These are phyloP conservation scores for Camelina hispida DNA, from an alignment of 345 rosid genomes.

Conservation along the genomic window DNA sequence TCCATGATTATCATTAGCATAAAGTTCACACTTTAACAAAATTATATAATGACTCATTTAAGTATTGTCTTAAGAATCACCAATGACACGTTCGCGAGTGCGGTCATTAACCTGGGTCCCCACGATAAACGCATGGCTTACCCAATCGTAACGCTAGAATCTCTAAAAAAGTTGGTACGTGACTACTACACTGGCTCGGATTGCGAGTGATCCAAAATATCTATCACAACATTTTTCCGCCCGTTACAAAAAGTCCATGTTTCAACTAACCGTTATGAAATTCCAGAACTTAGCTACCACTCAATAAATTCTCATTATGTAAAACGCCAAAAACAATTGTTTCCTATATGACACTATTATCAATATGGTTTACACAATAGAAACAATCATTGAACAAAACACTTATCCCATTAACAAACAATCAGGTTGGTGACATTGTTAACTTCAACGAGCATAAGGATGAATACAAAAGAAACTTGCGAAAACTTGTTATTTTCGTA, in stretches of 20 bases:
- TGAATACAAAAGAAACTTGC: too few species aligned
- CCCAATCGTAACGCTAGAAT: neutral
- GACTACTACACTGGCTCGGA: neutral
- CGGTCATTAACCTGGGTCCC: neutral
- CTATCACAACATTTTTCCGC: constrained; percentile 7
- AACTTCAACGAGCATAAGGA: too few species aligned
- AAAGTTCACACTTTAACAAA: neutral
- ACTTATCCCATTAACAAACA: too few species aligned
- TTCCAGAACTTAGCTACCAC: neutral
- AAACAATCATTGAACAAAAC: too few species aligned
- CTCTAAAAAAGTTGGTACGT: neutral
- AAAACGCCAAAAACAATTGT: too few species aligned
- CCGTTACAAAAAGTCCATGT: constrained; percentile 33
- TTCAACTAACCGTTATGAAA: constrained; percentile 34
- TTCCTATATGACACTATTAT: too few species aligned
- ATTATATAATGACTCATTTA: neutral
- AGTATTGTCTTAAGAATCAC: neutral
- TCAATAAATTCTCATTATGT: constrained; percentile 10
- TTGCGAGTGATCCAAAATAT: constrained; percentile 8
- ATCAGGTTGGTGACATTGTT: too few species aligned
- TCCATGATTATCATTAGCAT: constrained; percentile 3
- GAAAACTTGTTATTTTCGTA: too few species aligned
- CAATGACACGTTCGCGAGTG: constrained; percentile 28
- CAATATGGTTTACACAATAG: too few species aligned
- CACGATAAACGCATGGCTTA: constrained; percentile 16